Conservation (phyloP, 2,329 filamentous ascomycete species). For the Celoporthe dispersa region DNA sequence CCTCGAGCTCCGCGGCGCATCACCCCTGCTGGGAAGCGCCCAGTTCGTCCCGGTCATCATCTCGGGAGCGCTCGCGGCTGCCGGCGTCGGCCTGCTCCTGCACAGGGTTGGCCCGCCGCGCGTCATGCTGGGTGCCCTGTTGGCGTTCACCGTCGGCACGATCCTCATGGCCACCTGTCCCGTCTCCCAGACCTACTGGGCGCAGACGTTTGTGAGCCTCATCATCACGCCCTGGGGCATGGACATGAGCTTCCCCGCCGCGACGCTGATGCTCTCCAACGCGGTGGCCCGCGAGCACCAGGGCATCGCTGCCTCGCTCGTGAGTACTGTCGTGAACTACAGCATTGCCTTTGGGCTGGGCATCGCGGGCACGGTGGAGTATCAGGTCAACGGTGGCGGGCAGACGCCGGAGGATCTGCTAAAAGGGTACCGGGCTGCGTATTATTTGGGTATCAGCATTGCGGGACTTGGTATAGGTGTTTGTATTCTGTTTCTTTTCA, state of each 20-base stretch:
- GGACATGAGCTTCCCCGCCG: constrained; percentile 60
- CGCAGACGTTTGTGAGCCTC: constrained; percentile 52
- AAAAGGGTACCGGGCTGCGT: constrained; percentile 29
- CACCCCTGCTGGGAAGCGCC: constrained; percentile 38
- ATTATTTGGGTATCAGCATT: constrained; percentile 31
- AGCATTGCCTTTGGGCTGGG: constrained; percentile 57
- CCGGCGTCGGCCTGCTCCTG: constrained; percentile 38
- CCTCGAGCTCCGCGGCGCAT: constrained; percentile 41
- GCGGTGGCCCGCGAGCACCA: constrained; percentile 36
- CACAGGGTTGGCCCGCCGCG: constrained; percentile 38
- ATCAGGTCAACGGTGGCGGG: constrained; percentile 40
- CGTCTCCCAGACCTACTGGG: constrained; percentile 55
- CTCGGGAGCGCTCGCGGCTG: constrained; percentile 37
- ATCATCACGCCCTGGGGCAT: constrained; percentile 54
- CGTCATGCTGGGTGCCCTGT: constrained; percentile 33
- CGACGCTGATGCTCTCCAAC: constrained; percentile 53
- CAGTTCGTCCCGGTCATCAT: constrained; percentile 35
- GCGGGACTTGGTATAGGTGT: constrained; percentile 29
- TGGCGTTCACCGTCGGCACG: constrained; percentile 33
- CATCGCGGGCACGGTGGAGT: constrained; percentile 57
- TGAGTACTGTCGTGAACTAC: constrained; percentile 62
- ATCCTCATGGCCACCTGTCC: constrained; percentile 41
- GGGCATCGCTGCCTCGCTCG: constrained; percentile 44
- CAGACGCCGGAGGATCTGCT: constrained; percentile 26
- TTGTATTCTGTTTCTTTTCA: constrained; percentile 28